phyloP scores from a whole-genome alignment of 73 alveolate species.

The Paramecium biaurelia region DNA sequence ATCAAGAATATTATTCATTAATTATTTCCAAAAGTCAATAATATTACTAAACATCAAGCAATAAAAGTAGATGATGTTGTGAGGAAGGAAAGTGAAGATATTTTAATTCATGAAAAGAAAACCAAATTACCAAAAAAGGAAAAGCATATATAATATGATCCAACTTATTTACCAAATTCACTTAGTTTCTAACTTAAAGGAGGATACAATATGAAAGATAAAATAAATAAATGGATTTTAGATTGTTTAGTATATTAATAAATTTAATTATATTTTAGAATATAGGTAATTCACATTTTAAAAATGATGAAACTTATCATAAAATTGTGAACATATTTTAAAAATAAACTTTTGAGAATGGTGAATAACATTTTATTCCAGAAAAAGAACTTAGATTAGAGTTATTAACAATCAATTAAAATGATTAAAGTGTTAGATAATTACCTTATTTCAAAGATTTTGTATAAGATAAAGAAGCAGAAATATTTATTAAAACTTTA shows the following conservation, averaged over 20 bases:
- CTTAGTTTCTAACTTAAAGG: neutral
- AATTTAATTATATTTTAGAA: neutral
- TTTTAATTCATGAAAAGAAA: neutral
- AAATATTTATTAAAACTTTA: slow-evolving; percentile 1
- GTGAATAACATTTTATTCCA: neutral
- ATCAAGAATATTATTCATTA: neutral
- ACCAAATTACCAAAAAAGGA: neutral
- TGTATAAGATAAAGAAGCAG: neutral
- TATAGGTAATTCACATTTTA: neutral
- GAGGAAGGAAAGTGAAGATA: neutral
- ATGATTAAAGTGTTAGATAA: slow-evolving; percentile 30
- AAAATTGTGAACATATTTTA: neutral
- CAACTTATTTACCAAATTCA: slow-evolving; percentile 31
- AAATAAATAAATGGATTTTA: slow-evolving; percentile 7
- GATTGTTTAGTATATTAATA: neutral
- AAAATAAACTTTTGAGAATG: neutral
- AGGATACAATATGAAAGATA: slow-evolving; percentile 3
- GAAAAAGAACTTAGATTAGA: neutral
- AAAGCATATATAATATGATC: neutral
- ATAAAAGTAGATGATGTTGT: neutral
- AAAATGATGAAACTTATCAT: neutral
- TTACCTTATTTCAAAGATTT: slow-evolving; percentile 25
- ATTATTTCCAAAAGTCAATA: neutral
- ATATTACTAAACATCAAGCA: neutral
- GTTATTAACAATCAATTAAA: neutral